Conservation (phyloP, 2,329 filamentous ascomycete species). For the Sporothrix mexicana region DNA sequence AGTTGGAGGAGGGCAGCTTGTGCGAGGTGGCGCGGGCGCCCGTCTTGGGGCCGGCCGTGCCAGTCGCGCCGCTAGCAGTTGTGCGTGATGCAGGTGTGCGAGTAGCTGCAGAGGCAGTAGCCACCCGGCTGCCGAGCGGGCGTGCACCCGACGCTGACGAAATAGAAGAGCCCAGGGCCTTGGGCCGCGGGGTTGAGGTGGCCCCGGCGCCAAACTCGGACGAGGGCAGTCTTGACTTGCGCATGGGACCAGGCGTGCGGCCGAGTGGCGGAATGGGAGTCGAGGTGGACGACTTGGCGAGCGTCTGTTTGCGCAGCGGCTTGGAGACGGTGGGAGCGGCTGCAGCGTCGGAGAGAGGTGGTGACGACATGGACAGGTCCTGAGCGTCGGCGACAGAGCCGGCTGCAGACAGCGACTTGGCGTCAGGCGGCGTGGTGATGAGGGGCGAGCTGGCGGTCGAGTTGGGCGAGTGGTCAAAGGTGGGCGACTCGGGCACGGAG, state of each 20-base stretch:
- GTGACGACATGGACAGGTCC: constrained; percentile 91
- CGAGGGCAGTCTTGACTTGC: constrained; percentile 61
- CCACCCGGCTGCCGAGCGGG: constrained; percentile 46
- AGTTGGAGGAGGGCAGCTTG: constrained; percentile 65
- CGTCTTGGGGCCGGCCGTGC: constrained; percentile 53
- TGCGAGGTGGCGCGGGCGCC: constrained; percentile 53
- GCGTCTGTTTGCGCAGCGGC: constrained; percentile 61
- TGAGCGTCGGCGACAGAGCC: constrained; percentile 60
- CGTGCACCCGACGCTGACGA: constrained; percentile 46
- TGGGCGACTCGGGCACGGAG: constrained; percentile 70
- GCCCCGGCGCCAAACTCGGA: constrained; percentile 50
- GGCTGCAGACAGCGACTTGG: constrained; percentile 66
- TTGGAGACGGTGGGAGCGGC: constrained; percentile 79
- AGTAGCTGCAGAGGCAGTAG: constrained; percentile 57
- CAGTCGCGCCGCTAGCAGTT: constrained; percentile 48
- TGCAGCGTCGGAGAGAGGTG: constrained; percentile 88
- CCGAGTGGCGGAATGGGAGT: constrained; percentile 39
- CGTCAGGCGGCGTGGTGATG: constrained; percentile 80
- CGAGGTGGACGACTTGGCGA: constrained; percentile 48
- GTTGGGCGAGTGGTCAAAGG: constrained; percentile 76
- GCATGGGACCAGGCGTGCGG: constrained; percentile 49
- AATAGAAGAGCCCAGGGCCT: constrained; percentile 46
- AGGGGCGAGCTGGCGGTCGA: constrained; percentile 93
- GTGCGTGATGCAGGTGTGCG: constrained; percentile 51
- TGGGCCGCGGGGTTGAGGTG: constrained; percentile 59